Percentiles rank a stretch among this genome's conserved stretches.
phyloP scores from a whole-genome alignment of 805 yeast genomes.

The Lipomyces orientalis region DNA sequence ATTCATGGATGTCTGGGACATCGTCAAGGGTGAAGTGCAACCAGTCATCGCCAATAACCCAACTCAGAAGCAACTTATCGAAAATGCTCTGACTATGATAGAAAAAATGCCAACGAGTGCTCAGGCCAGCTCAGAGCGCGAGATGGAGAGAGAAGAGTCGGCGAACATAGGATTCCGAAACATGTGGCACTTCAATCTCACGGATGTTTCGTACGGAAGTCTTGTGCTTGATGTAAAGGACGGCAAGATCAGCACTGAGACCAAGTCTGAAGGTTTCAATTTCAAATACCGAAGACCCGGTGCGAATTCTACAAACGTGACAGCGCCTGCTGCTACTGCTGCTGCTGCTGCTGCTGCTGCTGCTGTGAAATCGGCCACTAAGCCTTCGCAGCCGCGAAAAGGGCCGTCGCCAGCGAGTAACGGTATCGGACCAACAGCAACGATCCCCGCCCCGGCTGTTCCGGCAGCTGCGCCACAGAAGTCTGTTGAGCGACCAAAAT shows the following conservation, averaged over 20 bases:
- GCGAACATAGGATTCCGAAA: slow-evolving; percentile 70
- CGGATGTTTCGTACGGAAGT: slow-evolving; percentile 63
- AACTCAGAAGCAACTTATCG: slow-evolving; percentile 54
- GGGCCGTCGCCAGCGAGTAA: slow-evolving; percentile 1
- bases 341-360: slow-evolving; percentile 5
- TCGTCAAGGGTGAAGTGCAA: slow-evolving; percentile 60
- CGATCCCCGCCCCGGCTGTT: neutral
- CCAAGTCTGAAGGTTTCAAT: slow-evolving; percentile 66
- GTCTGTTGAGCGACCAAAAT: neutral
- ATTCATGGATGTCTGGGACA: slow-evolving; percentile 67
- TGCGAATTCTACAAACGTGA: neutral
- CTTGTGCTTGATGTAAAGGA: slow-evolving; percentile 53
- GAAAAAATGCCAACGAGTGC: slow-evolving; percentile 54
- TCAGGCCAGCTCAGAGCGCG: slow-evolving; percentile 50
- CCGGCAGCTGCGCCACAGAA: neutral
- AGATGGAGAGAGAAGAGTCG: slow-evolving; percentile 60
- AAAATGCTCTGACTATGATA: slow-evolving; percentile 63
- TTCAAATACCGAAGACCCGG: slow-evolving; percentile 54
- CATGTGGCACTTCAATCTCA: slow-evolving; percentile 77
- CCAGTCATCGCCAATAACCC: slow-evolving; percentile 51
- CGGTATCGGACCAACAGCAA: neutral
- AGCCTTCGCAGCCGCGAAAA: slow-evolving; percentile 5
- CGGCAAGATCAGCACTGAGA: slow-evolving; percentile 59
- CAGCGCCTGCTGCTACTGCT: neutral
- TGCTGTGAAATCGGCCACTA: neutral